These are phyloP conservation scores for Hemisphaericaspora xylanilytica DNA, from an alignment of 1,139 yeast species.

Conservation along the genomic window DNA sequence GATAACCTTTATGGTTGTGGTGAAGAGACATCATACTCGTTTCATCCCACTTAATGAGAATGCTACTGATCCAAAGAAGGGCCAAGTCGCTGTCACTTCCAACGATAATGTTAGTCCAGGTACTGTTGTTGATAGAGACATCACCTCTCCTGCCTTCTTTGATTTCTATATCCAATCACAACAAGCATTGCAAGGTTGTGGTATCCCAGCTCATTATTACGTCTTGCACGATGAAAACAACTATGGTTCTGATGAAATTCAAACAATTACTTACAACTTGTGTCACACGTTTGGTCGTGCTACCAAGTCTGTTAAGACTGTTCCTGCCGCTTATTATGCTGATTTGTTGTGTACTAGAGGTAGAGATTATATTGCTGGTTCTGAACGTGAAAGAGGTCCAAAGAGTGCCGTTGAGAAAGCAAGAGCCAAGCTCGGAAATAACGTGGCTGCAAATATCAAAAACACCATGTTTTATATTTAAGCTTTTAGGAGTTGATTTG, in stretches of 20 bases:
- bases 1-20: constrained; percentile 15
- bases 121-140: constrained; percentile 12
- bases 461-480: constrained; percentile 15
- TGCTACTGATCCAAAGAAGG: constrained; percentile 8
- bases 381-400: constrained; percentile 3
- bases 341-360: constrained; percentile 16
- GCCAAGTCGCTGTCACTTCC: constrained; percentile 13
- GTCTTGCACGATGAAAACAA: constrained; percentile 15
- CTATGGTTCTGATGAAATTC: constrained; percentile 13
- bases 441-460: constrained; percentile 9
- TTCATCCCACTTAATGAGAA: constrained; percentile 14
- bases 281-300: constrained; percentile 17
- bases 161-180: constrained; percentile 16
- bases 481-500: no score
- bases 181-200: constrained; percentile 15
- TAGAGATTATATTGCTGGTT: constrained; percentile 11
- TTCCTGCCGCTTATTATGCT: constrained; percentile 16
- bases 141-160: constrained; percentile 13
- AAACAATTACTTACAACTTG: constrained; percentile 13
- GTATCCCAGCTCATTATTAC: constrained; percentile 16
- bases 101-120: constrained; percentile 16
- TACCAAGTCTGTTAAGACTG: constrained; percentile 14
- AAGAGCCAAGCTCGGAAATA: constrained; percentile 9
- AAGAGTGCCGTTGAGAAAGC: constrained; percentile 8
- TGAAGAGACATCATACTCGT: constrained; percentile 15